Conservation (phyloP, 257 asterid species). For the Nicotiana tabacum region DNA sequence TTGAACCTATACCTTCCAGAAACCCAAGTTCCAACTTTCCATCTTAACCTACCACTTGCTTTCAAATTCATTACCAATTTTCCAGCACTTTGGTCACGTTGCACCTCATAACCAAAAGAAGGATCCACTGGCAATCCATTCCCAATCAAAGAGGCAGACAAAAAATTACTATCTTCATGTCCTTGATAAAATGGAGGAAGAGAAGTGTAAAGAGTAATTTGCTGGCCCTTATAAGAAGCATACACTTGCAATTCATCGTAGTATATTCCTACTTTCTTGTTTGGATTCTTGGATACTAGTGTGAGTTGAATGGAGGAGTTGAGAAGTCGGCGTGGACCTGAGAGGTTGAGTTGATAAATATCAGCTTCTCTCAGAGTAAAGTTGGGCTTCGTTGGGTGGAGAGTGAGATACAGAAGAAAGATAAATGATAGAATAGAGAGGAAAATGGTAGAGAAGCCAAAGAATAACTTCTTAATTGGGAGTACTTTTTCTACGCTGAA, state of each 20-base stretch:
- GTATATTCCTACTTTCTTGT: constrained; percentile 71
- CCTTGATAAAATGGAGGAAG: constrained; percentile 79
- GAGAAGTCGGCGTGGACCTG: constrained; percentile 46
- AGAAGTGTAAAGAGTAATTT: constrained; percentile 47
- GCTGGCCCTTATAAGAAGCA: constrained; percentile 74
- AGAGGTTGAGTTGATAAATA: constrained; percentile 65
- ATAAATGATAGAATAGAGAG: constrained; percentile 61
- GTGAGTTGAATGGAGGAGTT: constrained; percentile 76
- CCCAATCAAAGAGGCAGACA: constrained; percentile 63
- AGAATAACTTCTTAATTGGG: constrained; percentile 49
- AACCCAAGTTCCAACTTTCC: constrained; percentile 96
- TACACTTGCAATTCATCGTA: constrained; percentile 56
- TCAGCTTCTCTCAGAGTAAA: constrained; percentile 63
- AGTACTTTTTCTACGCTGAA: constrained; percentile 15
- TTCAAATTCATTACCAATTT: constrained; percentile 41
- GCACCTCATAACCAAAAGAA: constrained; percentile 57
- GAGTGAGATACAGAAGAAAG: constrained; percentile 63
- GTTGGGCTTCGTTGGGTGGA: constrained; percentile 72
- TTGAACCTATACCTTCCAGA: constrained; percentile 78
- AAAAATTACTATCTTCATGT: constrained; percentile 51
- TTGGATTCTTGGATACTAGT: constrained; percentile 61
- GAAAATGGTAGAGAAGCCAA: constrained; percentile 45
- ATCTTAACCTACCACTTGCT: constrained; percentile 59
- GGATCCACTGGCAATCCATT: constrained; percentile 62
- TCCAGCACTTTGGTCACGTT: constrained; percentile 51